Percentiles rank a stretch among this genome's conserved stretches.
phyloP scores from a whole-genome alignment of 2,329 filamentous ascomycete species.

The Cercospora brassicicola region DNA sequence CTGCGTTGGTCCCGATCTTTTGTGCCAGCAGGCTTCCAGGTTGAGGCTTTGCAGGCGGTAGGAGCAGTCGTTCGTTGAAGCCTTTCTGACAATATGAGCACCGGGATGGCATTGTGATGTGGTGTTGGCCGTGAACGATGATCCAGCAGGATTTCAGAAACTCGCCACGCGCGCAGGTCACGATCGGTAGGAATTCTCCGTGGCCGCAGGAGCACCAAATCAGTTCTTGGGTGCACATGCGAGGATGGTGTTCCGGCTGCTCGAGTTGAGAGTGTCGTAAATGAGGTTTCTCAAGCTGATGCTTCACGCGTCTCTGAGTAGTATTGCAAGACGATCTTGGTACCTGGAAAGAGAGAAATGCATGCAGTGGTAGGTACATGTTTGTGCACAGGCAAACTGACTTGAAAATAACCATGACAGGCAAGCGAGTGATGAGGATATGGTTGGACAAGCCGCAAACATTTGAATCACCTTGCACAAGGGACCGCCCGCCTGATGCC shows the following conservation, averaged over 20 bases:
- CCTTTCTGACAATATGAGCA: constrained; percentile 37
- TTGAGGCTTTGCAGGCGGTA: constrained; percentile 13
- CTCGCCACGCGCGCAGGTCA: constrained; percentile 25
- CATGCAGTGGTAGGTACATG: background rate
- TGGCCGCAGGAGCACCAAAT: constrained; percentile 40
- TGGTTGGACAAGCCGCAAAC: background rate
- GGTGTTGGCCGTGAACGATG: constrained; percentile 33
- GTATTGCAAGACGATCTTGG: background rate
- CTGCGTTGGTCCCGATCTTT: constrained; percentile 14
- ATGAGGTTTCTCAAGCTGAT: background rate
- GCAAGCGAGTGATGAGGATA: background rate
- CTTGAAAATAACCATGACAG: background rate
- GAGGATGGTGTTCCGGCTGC: background rate
- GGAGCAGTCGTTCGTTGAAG: constrained; percentile 19
- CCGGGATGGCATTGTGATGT: constrained; percentile 24
- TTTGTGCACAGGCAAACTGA: background rate
- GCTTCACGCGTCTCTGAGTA: background rate
- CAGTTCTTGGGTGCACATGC: constrained; percentile 39
- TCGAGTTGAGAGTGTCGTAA: background rate
- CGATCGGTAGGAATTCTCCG: constrained; percentile 37
- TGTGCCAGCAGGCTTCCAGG: constrained; percentile 22
- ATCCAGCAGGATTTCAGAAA: constrained; percentile 31
- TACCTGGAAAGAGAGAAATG: background rate
- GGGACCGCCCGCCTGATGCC: background rate
- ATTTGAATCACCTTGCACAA: background rate